Percentiles rank a stretch among this genome's conserved stretches.
phyloP scores from a whole-genome alignment of 2,329 filamentous ascomycete genomes.

The Alternaria gansuensis region DNA sequence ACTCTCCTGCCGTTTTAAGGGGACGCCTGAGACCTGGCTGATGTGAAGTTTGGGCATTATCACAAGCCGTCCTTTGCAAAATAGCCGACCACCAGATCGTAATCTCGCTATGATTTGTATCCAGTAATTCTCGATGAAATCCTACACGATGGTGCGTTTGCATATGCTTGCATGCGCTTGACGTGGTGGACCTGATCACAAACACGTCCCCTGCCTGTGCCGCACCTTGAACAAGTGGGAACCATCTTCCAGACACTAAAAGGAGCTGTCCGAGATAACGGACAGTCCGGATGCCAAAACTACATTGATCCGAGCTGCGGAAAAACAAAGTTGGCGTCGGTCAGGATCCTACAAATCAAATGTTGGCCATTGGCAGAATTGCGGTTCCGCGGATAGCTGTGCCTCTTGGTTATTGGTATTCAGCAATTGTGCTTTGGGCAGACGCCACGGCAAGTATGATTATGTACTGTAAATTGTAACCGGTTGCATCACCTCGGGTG shows the following conservation, averaged over 20 bases:
- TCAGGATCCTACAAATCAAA: background rate
- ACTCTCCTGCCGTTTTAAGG: background rate
- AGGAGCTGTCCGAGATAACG: slow-evolving; percentile 4
- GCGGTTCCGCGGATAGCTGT: slow-evolving; percentile 9
- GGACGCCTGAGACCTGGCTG: background rate
- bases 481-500: slow-evolving; percentile 1
- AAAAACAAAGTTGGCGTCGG: background rate
- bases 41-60: too few relatives aligned
- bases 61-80: background rate
- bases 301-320: slow-evolving; percentile 1
- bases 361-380: background rate
- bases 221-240: slow-evolving; percentile 6
- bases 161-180: background rate
- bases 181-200: background rate
- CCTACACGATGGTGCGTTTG: background rate
- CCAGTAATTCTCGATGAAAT: background rate
- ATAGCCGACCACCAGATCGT: background rate
- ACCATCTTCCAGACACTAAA: slow-evolving; percentile 2
- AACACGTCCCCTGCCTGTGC: background rate
- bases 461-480: slow-evolving; percentile 23
- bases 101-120: background rate
- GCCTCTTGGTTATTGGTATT: slow-evolving; percentile 4
- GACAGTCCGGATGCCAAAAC: slow-evolving; percentile 1
- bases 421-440: background rate
- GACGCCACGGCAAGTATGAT: slow-evolving; percentile 1